phyloP scores from a whole-genome alignment of 305 asterid species.

The Solanum hybrid region DNA sequence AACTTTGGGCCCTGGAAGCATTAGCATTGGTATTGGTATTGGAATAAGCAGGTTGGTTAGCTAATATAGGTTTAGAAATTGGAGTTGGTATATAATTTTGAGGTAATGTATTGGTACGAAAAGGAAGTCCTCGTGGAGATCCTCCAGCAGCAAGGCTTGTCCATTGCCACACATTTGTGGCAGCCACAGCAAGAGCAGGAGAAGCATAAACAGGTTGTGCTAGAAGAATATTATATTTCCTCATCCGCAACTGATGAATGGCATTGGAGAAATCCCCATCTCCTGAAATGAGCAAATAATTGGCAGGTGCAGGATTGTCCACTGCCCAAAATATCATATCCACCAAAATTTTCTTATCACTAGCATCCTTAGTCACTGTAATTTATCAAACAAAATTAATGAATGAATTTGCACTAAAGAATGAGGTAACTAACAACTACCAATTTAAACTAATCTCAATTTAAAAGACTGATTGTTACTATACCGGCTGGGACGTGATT shows the following conservation, averaged over 20 bases:
- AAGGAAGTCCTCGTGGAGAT: constrained; percentile 7
- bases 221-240: constrained; percentile 40
- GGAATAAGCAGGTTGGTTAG: background rate
- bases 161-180: constrained; percentile 46
- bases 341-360: constrained; percentile 42
- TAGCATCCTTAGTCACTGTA: constrained; percentile 45
- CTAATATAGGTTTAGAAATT: background rate
- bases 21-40: background rate
- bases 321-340: constrained; percentile 61
- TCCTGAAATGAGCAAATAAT: constrained; percentile 35
- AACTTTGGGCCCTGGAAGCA: constrained; percentile 11
- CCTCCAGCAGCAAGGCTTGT: constrained; percentile 33
- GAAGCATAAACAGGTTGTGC: constrained; percentile 50
- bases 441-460: background rate
- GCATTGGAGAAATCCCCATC: constrained; percentile 50
- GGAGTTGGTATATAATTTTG: constrained; percentile 6
- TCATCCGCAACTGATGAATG: constrained; percentile 49
- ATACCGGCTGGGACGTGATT: constrained; percentile 41
- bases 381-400: background rate
- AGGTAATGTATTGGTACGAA: background rate
- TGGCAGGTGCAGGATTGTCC: constrained; percentile 57
- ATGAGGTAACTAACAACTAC: background rate
- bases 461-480: background rate
- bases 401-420: background rate
- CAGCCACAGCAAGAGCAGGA: constrained; percentile 44